Conservation (phyloP, 2,329 filamentous ascomycete genomes). For the Paradendryphiella salina region DNA sequence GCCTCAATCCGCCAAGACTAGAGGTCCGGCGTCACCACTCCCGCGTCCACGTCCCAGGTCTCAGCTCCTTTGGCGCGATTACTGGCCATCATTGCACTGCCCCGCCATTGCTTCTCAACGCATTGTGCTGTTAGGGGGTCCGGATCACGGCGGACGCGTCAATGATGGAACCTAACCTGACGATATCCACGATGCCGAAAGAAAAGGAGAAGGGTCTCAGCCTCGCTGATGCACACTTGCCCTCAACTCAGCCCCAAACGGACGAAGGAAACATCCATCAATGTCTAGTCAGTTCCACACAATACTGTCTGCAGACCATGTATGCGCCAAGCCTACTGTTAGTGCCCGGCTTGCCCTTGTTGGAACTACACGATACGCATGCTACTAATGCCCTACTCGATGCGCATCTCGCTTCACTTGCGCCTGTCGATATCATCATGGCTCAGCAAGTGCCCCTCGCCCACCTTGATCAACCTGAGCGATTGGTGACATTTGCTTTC, state of each 20-base stretch:
- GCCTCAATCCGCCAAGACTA: slow-evolving; percentile 22
- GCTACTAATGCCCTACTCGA: neutral
- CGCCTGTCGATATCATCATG: neutral
- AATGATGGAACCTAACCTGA: slow-evolving; percentile 6
- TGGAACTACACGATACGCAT: slow-evolving; percentile 9
- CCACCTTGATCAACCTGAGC: no score
- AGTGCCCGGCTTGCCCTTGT: slow-evolving; percentile 19
- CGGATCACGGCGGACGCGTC: slow-evolving; percentile 33
- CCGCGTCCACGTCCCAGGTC: slow-evolving; percentile 17
- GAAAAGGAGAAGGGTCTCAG: slow-evolving; percentile 15
- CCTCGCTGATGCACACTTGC: slow-evolving; percentile 17
- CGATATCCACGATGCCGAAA: slow-evolving; percentile 21
- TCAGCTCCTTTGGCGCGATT: slow-evolving; percentile 21
- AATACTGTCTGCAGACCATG: neutral
- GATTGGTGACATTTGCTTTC: no score
- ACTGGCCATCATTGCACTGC: slow-evolving; percentile 36
- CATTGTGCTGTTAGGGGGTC: slow-evolving; percentile 18
- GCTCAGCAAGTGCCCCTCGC: no score
- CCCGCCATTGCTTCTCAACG: slow-evolving; percentile 25
- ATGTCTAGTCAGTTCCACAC: slow-evolving; percentile 14
- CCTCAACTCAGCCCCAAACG: slow-evolving; percentile 31
- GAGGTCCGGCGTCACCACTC: slow-evolving; percentile 20
- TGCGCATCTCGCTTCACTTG: no score
- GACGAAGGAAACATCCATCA: slow-evolving; percentile 14
- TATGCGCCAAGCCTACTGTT: slow-evolving; percentile 7